Evolutionary conservation across 2,329 filamentous ascomycete genomes (phyloP), one percentile per base, ranked within the genome.

Genomic region (Stachybotrys chartarum): DNA sequence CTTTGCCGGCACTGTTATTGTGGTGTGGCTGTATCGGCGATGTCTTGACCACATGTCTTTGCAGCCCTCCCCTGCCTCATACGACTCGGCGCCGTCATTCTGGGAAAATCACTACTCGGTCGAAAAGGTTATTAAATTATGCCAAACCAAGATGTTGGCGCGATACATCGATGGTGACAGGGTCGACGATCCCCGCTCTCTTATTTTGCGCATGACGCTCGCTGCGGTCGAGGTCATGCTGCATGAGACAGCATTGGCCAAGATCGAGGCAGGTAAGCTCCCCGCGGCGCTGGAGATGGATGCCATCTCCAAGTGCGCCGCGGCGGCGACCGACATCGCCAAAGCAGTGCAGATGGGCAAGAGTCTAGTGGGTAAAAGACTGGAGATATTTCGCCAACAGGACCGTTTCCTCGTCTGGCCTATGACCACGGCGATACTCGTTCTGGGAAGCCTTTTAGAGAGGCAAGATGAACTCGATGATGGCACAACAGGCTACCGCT

Each of bases 361-460:
- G 30, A 50, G 30, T 14, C 49, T 57, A 10, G 32, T 51, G 48
- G 52, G 49, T 31, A 39, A 17, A 7, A 35, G 48, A 17, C 14
- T 51, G 6, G 53, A 44, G 24, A 47, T 39, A 0, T 57, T 57
- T 14, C 48, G 53, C 4, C 52, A 55, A 12, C 18, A 51, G 39
- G 39, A 51, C 50, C 39, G 48, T 12, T 57, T 57, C n/a, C 39
- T 57, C 18, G 44, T 52, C 11, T 57, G 55, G 55, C 55, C 55
- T 12, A 55, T 55, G 17, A 54, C 53, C 6, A 49, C 49, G 7
- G 50, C 55, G 10, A 55, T 57, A 24, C 24, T 24, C 24, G 24
- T 24, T 24, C 24, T 24, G 24, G 24, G 24, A 24, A 24, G 24
- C 24, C 24, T 24, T 24, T 24, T 24, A 24, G 24, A 24, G 24